phyloP scores from a whole-genome alignment of 148 eudicot species.

The Nyssa sinensis region DNA sequence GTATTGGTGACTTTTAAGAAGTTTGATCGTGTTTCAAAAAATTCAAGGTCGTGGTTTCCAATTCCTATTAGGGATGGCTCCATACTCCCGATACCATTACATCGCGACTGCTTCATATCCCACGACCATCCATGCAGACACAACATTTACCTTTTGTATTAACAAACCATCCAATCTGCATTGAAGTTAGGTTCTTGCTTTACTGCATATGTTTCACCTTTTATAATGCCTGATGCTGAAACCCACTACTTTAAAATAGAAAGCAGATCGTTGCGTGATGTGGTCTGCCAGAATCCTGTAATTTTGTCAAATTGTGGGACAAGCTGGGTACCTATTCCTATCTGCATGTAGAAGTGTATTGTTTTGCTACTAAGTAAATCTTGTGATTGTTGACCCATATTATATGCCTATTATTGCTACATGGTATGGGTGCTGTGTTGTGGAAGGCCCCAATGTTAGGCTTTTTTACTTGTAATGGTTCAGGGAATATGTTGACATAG shows the following conservation, averaged over 20 bases:
- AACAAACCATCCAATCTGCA: background rate
- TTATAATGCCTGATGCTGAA: background rate
- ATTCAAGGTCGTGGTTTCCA: too few species aligned
- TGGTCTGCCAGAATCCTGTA: background rate
- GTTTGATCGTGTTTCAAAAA: too few species aligned
- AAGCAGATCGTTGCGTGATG: background rate
- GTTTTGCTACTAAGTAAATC: too few species aligned
- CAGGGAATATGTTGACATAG: background rate
- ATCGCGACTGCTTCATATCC: too few species aligned
- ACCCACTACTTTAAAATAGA: background rate
- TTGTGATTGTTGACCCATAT: too few species aligned
- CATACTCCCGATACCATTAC: too few species aligned
- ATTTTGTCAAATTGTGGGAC: background rate
- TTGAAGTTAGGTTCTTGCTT: background rate
- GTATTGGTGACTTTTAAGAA: too few species aligned
- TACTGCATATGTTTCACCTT: slow-evolving; percentile 3
- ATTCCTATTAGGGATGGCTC: too few species aligned
- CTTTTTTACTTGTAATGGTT: background rate
- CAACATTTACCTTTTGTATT: background rate
- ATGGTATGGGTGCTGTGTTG: background rate
- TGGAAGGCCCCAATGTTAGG: background rate
- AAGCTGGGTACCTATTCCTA: too few species aligned
- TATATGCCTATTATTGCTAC: background rate
- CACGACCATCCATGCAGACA: too few species aligned
- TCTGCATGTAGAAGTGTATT: background rate